phyloP scores from a whole-genome alignment of 2,329 filamentous ascomycete species.

The Blumeriella jaapii region DNA sequence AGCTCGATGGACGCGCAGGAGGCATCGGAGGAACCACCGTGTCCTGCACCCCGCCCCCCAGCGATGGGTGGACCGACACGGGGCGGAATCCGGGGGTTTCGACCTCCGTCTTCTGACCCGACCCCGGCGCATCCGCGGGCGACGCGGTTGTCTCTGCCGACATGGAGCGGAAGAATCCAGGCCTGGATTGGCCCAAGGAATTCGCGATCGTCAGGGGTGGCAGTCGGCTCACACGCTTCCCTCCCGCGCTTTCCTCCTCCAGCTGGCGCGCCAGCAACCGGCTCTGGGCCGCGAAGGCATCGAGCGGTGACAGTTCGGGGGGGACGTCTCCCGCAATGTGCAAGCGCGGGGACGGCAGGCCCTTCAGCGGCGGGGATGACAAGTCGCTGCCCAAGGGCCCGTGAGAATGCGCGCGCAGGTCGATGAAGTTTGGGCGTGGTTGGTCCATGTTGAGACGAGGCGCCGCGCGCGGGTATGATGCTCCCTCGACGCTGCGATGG shows the following conservation, averaged over 20 bases:
- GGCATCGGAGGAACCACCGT: constrained; percentile 4
- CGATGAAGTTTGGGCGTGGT: constrained; percentile 24
- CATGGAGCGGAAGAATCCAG: constrained; percentile 69
- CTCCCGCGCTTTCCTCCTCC: constrained; percentile 62
- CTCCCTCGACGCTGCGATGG: no score
- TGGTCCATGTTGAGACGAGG: constrained; percentile 18
- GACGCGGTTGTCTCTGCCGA: constrained; percentile 43
- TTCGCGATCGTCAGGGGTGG: constrained; percentile 75
- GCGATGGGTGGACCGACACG: constrained; percentile 61
- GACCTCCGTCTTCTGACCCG: constrained; percentile 40
- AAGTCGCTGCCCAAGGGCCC: constrained; percentile 16
- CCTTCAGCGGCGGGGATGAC: constrained; percentile 18
- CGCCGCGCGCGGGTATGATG: not conserved
- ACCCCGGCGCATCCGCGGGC: constrained; percentile 24
- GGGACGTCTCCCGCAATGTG: constrained; percentile 73
- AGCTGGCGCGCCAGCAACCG: constrained; percentile 78
- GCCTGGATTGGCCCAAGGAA: constrained; percentile 66
- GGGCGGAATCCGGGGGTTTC: constrained; percentile 46
- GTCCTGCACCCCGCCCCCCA: constrained; percentile 37
- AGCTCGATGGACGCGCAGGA: constrained; percentile 6
- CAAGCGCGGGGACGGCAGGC: constrained; percentile 51
- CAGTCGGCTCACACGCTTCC: constrained; percentile 72
- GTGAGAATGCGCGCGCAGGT: constrained; percentile 24
- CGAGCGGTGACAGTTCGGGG: constrained; percentile 83
- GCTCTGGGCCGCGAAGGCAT: constrained; percentile 89